Conservation (phyloP, 2,329 filamentous ascomycete species). For the Clonostachys solani region DNA sequence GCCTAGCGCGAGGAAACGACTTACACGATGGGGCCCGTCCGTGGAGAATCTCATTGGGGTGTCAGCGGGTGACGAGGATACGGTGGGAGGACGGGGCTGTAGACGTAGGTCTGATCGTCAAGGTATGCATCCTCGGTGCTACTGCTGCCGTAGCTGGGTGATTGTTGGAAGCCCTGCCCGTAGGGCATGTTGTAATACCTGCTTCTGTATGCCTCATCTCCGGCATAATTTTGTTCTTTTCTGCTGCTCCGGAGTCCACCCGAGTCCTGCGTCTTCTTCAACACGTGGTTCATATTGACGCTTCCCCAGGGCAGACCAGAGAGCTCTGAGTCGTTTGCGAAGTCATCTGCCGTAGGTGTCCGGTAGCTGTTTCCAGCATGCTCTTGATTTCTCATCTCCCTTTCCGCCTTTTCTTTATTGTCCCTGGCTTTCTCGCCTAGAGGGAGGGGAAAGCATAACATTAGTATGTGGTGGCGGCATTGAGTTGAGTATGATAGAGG, state of each 20-base stretch:
- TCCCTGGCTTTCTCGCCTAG: slow-evolving; percentile 67
- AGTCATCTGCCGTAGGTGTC: slow-evolving; percentile 52
- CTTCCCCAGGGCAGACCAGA: slow-evolving; percentile 72
- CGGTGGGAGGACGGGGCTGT: neutral
- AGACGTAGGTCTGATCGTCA: slow-evolving; percentile 1
- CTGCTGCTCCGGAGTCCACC: slow-evolving; percentile 37
- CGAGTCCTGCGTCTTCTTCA: slow-evolving; percentile 45
- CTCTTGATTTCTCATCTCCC: slow-evolving; percentile 59
- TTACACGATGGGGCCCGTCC: too few relatives aligned
- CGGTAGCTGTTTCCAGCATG: slow-evolving; percentile 62
- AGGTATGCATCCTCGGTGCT: slow-evolving; percentile 2
- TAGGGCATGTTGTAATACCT: slow-evolving; percentile 15
- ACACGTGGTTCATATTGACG: slow-evolving; percentile 53
- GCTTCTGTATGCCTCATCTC: slow-evolving; percentile 23
- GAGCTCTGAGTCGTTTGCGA: slow-evolving; percentile 43
- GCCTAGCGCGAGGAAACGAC: too few relatives aligned
- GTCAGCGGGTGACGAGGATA: neutral
- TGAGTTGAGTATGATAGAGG: neutral
- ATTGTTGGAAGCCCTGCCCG: neutral
- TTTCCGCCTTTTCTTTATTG: slow-evolving; percentile 60
- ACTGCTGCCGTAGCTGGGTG: slow-evolving; percentile 3
- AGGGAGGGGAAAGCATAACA: neutral
- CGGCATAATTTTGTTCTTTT: slow-evolving; percentile 22
- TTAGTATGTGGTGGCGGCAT: neutral
- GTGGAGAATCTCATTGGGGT: too few relatives aligned